Base-by-base conservation (phyloP, 176 grass and related monocot species). In the Oryza longistaminata region DNA sequence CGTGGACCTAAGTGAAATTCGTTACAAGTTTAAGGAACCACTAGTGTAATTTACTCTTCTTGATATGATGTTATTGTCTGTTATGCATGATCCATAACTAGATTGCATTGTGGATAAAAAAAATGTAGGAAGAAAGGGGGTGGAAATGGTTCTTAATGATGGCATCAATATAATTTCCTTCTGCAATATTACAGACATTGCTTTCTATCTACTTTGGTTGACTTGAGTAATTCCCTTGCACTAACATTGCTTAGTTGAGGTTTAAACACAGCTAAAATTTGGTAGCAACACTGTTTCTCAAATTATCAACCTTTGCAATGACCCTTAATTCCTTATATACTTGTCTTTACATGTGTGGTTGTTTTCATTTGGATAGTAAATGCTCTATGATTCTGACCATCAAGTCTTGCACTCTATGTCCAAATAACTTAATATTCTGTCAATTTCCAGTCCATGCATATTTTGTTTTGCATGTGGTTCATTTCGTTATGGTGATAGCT, bases 61-160 rank as follows among this genome's bases (percentile, higher is more conserved):
- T 15, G 31, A 9, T 83, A 80, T 89, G 81, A 67, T 69, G 52
- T 89, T 76, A 35, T 40, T 42, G n/a, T 70, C 17, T 52, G 11
- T 76, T 71, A 25, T 79, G 44, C 46, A 73, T 79, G 69, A 37
- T 67, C 3, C 74, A 44, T 84, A 74, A 29, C 55, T 6, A 78
- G 62, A 82, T 11, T 53, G 66, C 66, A 82, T 66, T 81, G 37
- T 22, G 13, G 75, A 53, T 11, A 40, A 40, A 16, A 85, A 85
- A 77, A 82, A 77, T 49, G 7, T 81, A 76, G 66, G 55, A 67
- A 67, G 35, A 31, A 11, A 45, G 39, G 44, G 43, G 43, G 29
- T 81, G 85, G 19, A 65, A 71, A 78, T 25, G 16, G 55, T 26
- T 52, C 43, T 81, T 64, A 46, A 40, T 40, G 39, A 66, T 11